Evolutionary conservation across 1,284 basidiomycete genomes (phyloP).

Genomic region (Moesziomyces sp.): DNA sequence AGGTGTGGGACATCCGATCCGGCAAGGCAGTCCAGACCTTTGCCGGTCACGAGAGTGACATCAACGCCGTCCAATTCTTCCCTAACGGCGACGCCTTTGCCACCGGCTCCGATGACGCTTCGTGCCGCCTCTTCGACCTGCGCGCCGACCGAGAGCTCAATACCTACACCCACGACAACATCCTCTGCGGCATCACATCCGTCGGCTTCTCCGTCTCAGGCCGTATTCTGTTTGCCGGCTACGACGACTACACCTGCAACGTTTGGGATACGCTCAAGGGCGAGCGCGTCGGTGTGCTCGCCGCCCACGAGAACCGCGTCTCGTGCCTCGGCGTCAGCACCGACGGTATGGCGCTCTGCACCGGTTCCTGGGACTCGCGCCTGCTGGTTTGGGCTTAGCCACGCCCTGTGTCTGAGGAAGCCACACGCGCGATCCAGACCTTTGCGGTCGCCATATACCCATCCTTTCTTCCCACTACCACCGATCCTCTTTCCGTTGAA

Average conservation of each 20-base stretch:
- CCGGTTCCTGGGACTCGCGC: conserved; percentile 98
- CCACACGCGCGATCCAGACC: no score
- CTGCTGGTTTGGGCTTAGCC: conserved; percentile 70
- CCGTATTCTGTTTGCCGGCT: conserved; percentile 95
- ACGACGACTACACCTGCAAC: conserved; percentile 99
- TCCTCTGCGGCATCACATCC: conserved; percentile 96
- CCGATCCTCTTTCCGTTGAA: no score
- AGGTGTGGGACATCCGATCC: conserved; percentile 97
- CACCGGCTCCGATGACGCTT: conserved; percentile 98
- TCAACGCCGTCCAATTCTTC: conserved; percentile 99
- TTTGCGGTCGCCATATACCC: conserved; percentile 1
- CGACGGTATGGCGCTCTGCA: conserved; percentile 97
- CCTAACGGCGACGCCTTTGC: conserved; percentile 98
- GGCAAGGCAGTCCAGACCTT: conserved; percentile 98
- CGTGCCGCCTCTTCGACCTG: conserved; percentile 96
- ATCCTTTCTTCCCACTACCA: neutral
- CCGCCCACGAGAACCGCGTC: conserved; percentile 97
- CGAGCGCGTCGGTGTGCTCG: conserved; percentile 93
- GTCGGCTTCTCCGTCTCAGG: conserved; percentile 98
- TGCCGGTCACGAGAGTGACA: conserved; percentile 97
- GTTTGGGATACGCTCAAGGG: conserved; percentile 99
- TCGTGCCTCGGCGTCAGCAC: conserved; percentile 94
- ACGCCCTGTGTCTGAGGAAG: neutral
- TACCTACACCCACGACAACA: conserved; percentile 96
- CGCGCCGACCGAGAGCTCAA: conserved; percentile 96